Evolutionary conservation across 2,329 filamentous ascomycete species (phyloP), one percentile per base, ranked within the genome.

Genomic region (Apiospora rasikravindrae): DNA sequence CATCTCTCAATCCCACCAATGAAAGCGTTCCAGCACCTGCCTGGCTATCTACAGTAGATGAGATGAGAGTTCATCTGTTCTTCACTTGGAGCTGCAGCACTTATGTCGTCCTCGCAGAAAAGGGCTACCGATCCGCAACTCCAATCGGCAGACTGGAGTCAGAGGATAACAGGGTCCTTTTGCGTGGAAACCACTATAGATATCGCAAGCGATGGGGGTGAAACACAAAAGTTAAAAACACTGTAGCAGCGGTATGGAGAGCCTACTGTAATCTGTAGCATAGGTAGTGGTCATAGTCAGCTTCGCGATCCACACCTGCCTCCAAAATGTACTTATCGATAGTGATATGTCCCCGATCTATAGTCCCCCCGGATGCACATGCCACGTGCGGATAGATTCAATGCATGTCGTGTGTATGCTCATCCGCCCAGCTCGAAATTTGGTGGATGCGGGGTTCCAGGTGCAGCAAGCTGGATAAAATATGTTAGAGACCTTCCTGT

Each of bases 31-130:
- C 26, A 22, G 49, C 53, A 37, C 57, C 57, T 22, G 57, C 33
- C 57, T 64, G 8, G 33, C 33, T n/a, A 37, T 19, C 33, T 40
- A n/a, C 19, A 22, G 14, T 16, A 40, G 19, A 40, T 40, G 14
- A 37, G 57, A 64, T 64, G 33, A 64, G 57, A 64, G 29, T 64
- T 64, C 57, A 40, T 64, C 57, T 37, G 57, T 64, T 64, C 29
- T 64, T 40, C 57, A 1, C 40, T 22, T 22, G 3, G 57, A 40
- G 57, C 57, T 29, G 57, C 57, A 64, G 16, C 33, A 37, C 57
- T 64, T 64, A 33, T n/a, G 47, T 19, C 51, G 26, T 16, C 14
- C 45, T 47, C 51, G 6, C 4, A 40, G 33, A 5, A n/a, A 40
- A 40, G 33, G 19, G 22, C 57, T n/a, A 40, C n/a, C 19, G 57